These are phyloP conservation scores for Backusella westeae DNA, from an alignment of 192 early-diverging fungal genomes.

Conservation along the genomic window DNA sequence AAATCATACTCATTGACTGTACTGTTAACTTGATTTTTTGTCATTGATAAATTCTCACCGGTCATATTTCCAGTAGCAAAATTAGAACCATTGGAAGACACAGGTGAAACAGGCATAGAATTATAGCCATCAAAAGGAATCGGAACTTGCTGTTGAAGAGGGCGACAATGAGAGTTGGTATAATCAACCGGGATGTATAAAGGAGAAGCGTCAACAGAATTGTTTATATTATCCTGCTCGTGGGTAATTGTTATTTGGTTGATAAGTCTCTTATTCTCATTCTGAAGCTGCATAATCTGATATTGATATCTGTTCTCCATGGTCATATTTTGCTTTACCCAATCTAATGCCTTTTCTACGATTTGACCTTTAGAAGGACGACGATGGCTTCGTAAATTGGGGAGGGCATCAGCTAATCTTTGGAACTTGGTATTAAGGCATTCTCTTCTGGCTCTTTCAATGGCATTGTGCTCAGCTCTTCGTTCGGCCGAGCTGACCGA, in stretches of 20 bases:
- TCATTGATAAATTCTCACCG: not conserved
- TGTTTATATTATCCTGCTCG: not conserved
- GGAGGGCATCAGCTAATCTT: conserved; percentile 71
- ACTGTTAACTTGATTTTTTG: not conserved
- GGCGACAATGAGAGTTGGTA: not conserved
- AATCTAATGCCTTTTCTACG: conserved; percentile 74
- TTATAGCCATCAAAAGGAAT: not conserved
- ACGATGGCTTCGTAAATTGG: conserved; percentile 61
- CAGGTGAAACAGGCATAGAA: not conserved
- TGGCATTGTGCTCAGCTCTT: conserved; percentile 76
- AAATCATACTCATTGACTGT: not conserved
- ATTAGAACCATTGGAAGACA: not conserved
- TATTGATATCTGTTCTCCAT: conserved; percentile 14
- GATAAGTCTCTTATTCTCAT: conserved; percentile 10
- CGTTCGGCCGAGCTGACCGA: not conserved
- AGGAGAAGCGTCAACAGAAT: not conserved
- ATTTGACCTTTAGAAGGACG: conserved; percentile 78
- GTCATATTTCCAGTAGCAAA: not conserved
- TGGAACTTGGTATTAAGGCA: conserved; percentile 75
- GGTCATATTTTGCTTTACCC: conserved; percentile 25
- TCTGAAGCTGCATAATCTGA: conserved; percentile 12
- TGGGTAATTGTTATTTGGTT: not conserved
- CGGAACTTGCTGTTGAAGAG: not conserved
- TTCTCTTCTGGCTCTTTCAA: conserved; percentile 75
- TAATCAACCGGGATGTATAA: not conserved